A percentile compares a stretch with the other conserved stretches of the same genome.
Evolutionary conservation across 2,329 filamentous ascomycete species (phyloP).

Genomic region (Sclerotinia sclerotiorum): DNA sequence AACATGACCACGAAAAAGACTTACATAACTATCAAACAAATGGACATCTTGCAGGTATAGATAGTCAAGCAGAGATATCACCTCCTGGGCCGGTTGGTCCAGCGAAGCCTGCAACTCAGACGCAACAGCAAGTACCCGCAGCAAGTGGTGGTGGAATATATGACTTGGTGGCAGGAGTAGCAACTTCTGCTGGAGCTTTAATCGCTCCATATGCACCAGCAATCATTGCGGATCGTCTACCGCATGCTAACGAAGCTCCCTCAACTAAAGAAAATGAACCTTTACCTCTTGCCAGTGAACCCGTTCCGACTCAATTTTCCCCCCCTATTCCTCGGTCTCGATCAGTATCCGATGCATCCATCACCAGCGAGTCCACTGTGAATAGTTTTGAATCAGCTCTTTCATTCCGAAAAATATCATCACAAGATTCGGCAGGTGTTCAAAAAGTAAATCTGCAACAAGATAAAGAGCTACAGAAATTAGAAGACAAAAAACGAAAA

Average conservation of each 20-base stretch:
- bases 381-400: slow-evolving; percentile 52
- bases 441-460: slow-evolving; percentile 43
- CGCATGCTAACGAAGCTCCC: slow-evolving; percentile 29
- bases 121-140: slow-evolving; percentile 16
- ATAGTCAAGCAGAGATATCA: slow-evolving; percentile 24
- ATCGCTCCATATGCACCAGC: slow-evolving; percentile 43
- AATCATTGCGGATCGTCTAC: slow-evolving; percentile 38
- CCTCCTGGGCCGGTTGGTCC: neutral
- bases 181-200: slow-evolving; percentile 51
- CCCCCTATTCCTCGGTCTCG: slow-evolving; percentile 14
- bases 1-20: slow-evolving; percentile 35
- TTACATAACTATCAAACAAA: slow-evolving; percentile 40
- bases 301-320: slow-evolving; percentile 37
- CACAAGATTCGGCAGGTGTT: slow-evolving; percentile 43
- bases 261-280: slow-evolving; percentile 34
- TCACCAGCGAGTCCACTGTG: slow-evolving; percentile 48
- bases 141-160: slow-evolving; percentile 50
- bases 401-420: slow-evolving; percentile 39
- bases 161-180: slow-evolving; percentile 54
- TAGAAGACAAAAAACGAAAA: slow-evolving; percentile 59
- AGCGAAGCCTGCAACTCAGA: neutral
- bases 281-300: slow-evolving; percentile 36
- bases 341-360: slow-evolving; percentile 35
- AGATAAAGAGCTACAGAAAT: slow-evolving; percentile 65
- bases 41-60: slow-evolving; percentile 35